phyloP scores from a whole-genome alignment of 192 early-diverging fungal genomes.

The Coemansia sp. region DNA sequence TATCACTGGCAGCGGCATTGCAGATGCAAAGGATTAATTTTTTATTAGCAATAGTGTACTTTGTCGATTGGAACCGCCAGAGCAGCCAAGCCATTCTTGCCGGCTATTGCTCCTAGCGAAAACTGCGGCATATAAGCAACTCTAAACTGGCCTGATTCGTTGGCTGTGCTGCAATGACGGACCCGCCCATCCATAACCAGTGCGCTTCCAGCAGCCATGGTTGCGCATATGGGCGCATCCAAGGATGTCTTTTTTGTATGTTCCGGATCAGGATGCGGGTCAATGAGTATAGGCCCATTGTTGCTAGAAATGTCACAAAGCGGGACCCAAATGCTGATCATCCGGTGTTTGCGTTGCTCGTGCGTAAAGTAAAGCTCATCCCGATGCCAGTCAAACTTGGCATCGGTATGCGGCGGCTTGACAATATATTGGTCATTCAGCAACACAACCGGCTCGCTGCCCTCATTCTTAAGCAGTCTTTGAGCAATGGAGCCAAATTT shows the following conservation, averaged over 20 bases:
- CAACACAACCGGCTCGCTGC: constrained; percentile 5
- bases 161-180: constrained; percentile 40
- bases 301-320: constrained; percentile 17
- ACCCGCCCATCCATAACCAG: constrained; percentile 49
- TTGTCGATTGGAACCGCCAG: constrained; percentile 28
- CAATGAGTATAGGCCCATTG: constrained; percentile 42
- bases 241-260: constrained; percentile 5
- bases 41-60: background rate
- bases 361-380: constrained; percentile 31
- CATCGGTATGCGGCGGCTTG: constrained; percentile 33
- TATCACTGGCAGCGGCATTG: constrained; percentile 86
- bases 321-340: constrained; percentile 47
- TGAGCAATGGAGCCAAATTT: constrained; percentile 34
- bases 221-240: constrained; percentile 5
- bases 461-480: constrained; percentile 16
- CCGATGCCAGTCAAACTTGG: constrained; percentile 50
- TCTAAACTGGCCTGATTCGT: constrained; percentile 13
- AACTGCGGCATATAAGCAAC: constrained; percentile 48
- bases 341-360: constrained; percentile 12
- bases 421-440: constrained; percentile 54
- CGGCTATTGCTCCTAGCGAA: constrained; percentile 23
- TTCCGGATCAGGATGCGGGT: constrained; percentile 34
- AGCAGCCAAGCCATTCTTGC: constrained; percentile 5
- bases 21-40: constrained; percentile 75
- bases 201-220: constrained; percentile 30